Evolutionary conservation across 192 early-diverging fungal genomes (phyloP).

Genomic region (Globomyces pollinis-pini): DNA sequence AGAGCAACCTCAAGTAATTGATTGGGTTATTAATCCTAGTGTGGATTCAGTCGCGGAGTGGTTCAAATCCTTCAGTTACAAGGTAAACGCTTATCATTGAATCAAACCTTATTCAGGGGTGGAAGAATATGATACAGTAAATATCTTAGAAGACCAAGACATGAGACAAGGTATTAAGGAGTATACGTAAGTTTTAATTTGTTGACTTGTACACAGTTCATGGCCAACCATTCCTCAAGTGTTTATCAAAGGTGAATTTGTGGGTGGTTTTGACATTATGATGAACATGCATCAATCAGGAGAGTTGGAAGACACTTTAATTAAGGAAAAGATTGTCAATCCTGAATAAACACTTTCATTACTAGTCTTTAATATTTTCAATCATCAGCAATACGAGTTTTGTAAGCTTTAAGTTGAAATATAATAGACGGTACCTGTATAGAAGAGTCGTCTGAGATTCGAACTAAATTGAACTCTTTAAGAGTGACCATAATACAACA

Average conservation of each 20-base stretch:
- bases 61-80: conserved; percentile 81
- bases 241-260: conserved; percentile 91
- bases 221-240: conserved; percentile 98
- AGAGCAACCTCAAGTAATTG: conserved; percentile 73
- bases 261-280: conserved; percentile 91
- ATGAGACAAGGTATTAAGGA: conserved; percentile 91
- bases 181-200: no score
- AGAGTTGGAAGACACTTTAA: conserved; percentile 72
- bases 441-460: no score
- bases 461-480: no score
- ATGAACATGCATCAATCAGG: conserved; percentile 82
- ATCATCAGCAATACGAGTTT: no score
- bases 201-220: no score
- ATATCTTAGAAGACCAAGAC: conserved; percentile 85
- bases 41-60: conserved; percentile 90
- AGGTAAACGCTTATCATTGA: conserved; percentile 25
- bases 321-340: conserved; percentile 64
- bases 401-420: no score
- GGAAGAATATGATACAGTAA: conserved; percentile 66
- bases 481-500: no score
- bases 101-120: conserved; percentile 62
- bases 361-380: no score
- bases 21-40: no score
- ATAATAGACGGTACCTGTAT: no score
- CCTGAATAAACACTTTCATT: no score